Evolutionary conservation across 176 grass and related monocot genomes (phyloP).

Genomic region (Alloteropsis semialata): DNA sequence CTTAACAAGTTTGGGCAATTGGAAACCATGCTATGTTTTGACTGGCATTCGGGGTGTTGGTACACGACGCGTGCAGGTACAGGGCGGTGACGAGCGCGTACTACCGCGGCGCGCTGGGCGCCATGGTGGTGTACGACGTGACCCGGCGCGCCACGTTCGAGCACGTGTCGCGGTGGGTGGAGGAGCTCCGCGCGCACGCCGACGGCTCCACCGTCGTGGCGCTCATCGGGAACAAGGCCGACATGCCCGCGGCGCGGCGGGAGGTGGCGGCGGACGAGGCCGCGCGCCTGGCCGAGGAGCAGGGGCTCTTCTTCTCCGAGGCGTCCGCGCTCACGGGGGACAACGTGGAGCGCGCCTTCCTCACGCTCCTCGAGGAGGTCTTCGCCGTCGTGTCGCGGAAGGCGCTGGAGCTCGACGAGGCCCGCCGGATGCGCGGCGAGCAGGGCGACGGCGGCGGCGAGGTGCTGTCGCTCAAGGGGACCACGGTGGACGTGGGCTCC

Average conservation of each 20-base stretch:
- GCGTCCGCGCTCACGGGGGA: conserved; percentile 61
- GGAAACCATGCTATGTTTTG: background rate
- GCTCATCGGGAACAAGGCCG: conserved; percentile 76
- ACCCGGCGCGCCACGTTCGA: conserved; percentile 64
- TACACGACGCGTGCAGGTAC: conserved; percentile 28
- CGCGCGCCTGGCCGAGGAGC: conserved; percentile 56
- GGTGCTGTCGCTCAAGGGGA: conserved; percentile 51
- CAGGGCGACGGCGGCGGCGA: background rate
- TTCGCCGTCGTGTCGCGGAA: conserved; percentile 64
- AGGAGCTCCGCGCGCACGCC: conserved; percentile 69
- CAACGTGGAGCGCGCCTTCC: conserved; percentile 71
- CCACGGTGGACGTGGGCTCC: conserved; percentile 42
- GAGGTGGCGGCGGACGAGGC: conserved; percentile 57
- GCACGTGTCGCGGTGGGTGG: conserved; percentile 63
- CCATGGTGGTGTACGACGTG: conserved; percentile 77
- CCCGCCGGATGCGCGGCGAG: conserved; percentile 25
- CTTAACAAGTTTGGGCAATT: background rate
- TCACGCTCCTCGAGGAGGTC: conserved; percentile 65
- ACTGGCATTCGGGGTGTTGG: background rate
- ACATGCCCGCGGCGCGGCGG: conserved; percentile 39
- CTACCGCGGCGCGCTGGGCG: conserved; percentile 77
- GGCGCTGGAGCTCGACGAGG: conserved; percentile 55
- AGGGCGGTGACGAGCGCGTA: conserved; percentile 75
- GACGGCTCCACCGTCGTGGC: conserved; percentile 61
- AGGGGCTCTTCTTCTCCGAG: conserved; percentile 75